Conservation (phyloP, 2,329 filamentous ascomycete species). For the Escovopsis sp. region DNA sequence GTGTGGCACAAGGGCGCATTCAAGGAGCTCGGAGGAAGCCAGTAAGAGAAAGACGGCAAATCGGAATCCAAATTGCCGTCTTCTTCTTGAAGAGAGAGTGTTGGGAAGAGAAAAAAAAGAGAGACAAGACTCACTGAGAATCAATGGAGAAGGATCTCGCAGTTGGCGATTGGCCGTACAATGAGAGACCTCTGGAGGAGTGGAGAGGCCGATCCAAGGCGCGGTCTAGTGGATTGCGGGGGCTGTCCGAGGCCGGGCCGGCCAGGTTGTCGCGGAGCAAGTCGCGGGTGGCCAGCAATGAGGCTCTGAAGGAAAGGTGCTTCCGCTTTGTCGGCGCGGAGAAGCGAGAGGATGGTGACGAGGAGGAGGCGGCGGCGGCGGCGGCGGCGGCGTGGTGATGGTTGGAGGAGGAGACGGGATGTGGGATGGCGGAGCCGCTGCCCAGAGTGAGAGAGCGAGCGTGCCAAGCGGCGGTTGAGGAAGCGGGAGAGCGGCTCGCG, state of each 20-base stretch:
- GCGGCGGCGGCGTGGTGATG: slow-evolving; percentile 4
- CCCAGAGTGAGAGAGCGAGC: slow-evolving; percentile 14
- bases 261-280: slow-evolving; percentile 12
- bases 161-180: slow-evolving; percentile 40
- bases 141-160: slow-evolving; percentile 8
- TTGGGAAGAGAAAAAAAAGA: too few species aligned
- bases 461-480: slow-evolving; percentile 8
- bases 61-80: too few species aligned
- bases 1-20: too few species aligned
- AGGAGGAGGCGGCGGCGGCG: slow-evolving; percentile 7
- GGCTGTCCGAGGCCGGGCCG: too few species aligned
- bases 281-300: slow-evolving; percentile 18
- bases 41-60: too few species aligned
- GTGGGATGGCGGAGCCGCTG: background rate
- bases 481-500: background rate
- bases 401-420: slow-evolving; percentile 7
- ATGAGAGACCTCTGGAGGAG: slow-evolving; percentile 44
- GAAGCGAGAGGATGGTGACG: slow-evolving; percentile 9
- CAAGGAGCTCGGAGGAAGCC: too few species aligned
- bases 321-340: slow-evolving; percentile 39
- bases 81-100: too few species aligned
- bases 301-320: slow-evolving; percentile 40
- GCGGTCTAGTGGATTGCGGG: slow-evolving; percentile 27
- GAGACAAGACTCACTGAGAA: slow-evolving; percentile 13
- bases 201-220: slow-evolving; percentile 36